Base-by-base conservation (phyloP, 257 asterid genomes). In the Datura wrightii region DNA sequence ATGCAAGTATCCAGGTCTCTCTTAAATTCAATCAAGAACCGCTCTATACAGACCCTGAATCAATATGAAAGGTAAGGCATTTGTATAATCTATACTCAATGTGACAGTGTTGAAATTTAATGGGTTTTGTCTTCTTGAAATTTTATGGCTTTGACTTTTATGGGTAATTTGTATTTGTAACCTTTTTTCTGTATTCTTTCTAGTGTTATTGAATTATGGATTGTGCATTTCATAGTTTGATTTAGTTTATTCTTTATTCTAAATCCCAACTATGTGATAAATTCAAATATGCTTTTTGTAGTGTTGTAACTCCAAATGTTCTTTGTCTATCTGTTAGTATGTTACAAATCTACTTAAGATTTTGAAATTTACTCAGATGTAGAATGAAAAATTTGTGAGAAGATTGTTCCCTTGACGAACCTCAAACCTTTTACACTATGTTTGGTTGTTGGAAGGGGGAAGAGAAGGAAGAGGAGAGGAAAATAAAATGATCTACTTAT, bases 1-100 rank as follows among this genome's bases (percentile, higher is more conserved):
- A 78, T 78, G 82, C 82, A 34, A 52, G 48, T 78, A 9, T 52
- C 44, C 63, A 78, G 65, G 82, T 78, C 8, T 31, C 65, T 52
- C 48, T 78, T 78, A 39, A 78, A 52, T 52, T 78, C 82, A 78
- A 31, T 78, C 24, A 78, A 52, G 48, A 8, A 78, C 19, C 60
- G 62, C 59, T 76, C 82, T 76, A 31, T 50, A 13, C 62, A 24
- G 44, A 14, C 46, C 62, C 46, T 50, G 6, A 31, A 50, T 78
- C 10, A 63, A 31, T 52, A 2, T 34, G 59, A 34, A 52, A 34
- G 82, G 82, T 78, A 34, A 78, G 44, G 8, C 65, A 52, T 52
- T 78, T 52, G 7, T 34, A 31, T 34, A 31, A 19, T 44, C 18
- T 9, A 9, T 70, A 2, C 1, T 41, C 13, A 42, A 10, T 72